Evolutionary conservation across 1,284 basidiomycete genomes (phyloP).

Genomic region (Melampsora abietis-canadensis): DNA sequence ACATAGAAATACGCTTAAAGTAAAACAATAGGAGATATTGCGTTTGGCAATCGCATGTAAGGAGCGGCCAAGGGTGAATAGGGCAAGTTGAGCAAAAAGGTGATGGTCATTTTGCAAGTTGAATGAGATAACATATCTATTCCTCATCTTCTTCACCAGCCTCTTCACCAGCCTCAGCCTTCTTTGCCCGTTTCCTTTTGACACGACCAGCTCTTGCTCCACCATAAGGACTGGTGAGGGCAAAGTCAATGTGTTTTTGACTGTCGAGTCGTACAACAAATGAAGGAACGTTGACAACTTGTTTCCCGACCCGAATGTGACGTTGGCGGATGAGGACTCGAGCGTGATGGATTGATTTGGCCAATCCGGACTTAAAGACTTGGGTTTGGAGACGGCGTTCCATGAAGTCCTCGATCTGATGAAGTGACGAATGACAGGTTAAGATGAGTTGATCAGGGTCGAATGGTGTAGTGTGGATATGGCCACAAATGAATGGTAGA

Average conservation of each 20-base stretch:
- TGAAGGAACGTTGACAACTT: constrained; percentile 98
- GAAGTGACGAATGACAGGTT: constrained; percentile 81
- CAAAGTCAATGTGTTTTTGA: constrained; percentile 90
- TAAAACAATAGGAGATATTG: too few species aligned
- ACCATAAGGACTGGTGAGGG: constrained; percentile 94
- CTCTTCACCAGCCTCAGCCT: constrained; percentile 85
- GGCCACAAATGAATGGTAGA: neutral
- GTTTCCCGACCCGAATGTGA: constrained; percentile 97
- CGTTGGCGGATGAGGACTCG: constrained; percentile 96
- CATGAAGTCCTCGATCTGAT: constrained; percentile 99
- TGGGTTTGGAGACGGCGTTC: constrained; percentile 98
- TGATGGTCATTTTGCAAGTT: too few species aligned
- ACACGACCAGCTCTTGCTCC: constrained; percentile 95
- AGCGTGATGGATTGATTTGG: constrained; percentile 98
- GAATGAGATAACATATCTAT: constrained; percentile 42
- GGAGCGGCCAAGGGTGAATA: too few species aligned
- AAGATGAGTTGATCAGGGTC: neutral
- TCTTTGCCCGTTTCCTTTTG: constrained; percentile 95
- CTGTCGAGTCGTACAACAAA: constrained; percentile 78
- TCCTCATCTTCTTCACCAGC: constrained; percentile 88
- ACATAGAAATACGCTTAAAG: too few species aligned
- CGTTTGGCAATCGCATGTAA: too few species aligned
- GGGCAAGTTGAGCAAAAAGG: too few species aligned
- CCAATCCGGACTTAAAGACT: constrained; percentile 95
- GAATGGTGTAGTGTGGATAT: neutral